These are phyloP conservation scores for Talaromyces rugulosus DNA, from an alignment of 2,329 filamentous ascomycete species.

Conservation along the genomic window DNA sequence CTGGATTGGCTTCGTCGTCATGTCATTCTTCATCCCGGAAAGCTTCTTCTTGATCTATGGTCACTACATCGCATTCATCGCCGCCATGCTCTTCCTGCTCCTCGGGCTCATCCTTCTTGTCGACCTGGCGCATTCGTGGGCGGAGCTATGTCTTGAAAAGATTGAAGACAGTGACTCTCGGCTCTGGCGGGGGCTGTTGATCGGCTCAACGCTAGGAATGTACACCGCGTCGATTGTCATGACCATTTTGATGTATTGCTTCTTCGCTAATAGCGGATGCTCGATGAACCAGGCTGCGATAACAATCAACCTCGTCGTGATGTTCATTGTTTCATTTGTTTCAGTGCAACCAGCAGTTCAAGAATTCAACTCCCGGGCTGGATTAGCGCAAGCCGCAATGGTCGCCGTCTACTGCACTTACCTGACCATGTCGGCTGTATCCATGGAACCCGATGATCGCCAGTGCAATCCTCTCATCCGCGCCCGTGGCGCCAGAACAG, in stretches of 20 bases:
- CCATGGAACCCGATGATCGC: slow-evolving; percentile 95
- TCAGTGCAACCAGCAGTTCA: slow-evolving; percentile 90
- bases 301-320: slow-evolving; percentile 83
- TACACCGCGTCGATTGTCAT: slow-evolving; percentile 85
- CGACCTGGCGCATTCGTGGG: slow-evolving; percentile 94
- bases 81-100: slow-evolving; percentile 89
- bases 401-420: slow-evolving; percentile 98
- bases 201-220: slow-evolving; percentile 91
- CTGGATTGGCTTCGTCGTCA: slow-evolving; percentile 80
- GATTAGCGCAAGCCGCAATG: slow-evolving; percentile 95
- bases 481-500: slow-evolving; percentile 81
- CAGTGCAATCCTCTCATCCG: slow-evolving; percentile 87
- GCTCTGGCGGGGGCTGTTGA: slow-evolving; percentile 78
- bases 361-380: slow-evolving; percentile 86
- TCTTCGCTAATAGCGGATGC: slow-evolving; percentile 78
- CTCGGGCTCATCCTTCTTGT: slow-evolving; percentile 89
- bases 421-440: slow-evolving; percentile 94
- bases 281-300: slow-evolving; percentile 97
- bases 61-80: slow-evolving; percentile 83
- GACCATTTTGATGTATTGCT: slow-evolving; percentile 96
- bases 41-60: slow-evolving; percentile 93
- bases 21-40: slow-evolving; percentile 95
- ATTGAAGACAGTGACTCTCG: slow-evolving; percentile 86
- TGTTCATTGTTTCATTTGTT: slow-evolving; percentile 73
- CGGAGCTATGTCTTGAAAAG: slow-evolving; percentile 89